Base-by-base conservation (phyloP, 805 yeast genomes). In the Candida chilensis region DNA sequence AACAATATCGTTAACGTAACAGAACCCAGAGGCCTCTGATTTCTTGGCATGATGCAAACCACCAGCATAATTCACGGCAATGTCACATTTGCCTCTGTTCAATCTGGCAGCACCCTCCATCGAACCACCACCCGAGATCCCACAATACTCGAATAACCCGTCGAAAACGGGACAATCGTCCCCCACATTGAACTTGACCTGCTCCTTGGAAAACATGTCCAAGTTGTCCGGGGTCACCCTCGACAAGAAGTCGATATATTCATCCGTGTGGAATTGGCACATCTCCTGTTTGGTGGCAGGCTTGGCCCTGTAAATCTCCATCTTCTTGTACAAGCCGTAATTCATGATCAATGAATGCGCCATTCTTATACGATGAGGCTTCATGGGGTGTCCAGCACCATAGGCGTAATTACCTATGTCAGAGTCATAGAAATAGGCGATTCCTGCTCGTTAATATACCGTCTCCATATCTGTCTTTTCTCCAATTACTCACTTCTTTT, bases 381-480 rank as follows among this genome's bases (percentile, higher is more conserved):
- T 92, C 98, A 92, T 92, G 24, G 96, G 96, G 56, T 92, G 98
- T 17, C 96, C 96, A 4, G 96, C 92, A 34, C 97, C 97, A 52
- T 92, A 92, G 27, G 96, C 95, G 57, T 90, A 90, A 60, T 92
- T 92, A 20, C 97, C 97, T 28, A 92, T 95, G 52, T 90, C 98
- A 17, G 95, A 74, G 53, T 80, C 90, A 47, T 80, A 80, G 52
- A 81, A 81, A 48, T 81, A 81, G 0, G 92, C 90, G 18, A 81
- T 87, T 25, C 82, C 57, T 46, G 50, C 42, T 52, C 53, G 27
- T 16, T 25, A 12, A 5, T 14, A 29, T n/a, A 4, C 19, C 20
- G 17, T 28, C 20, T 14, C 12, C 21, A 12, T 12, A 11, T 5
- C 9, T 16, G 15, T 24, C 9, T 36, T 39, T 12, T 32, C 31